A percentile compares a stretch with the other conserved stretches of the same genome.
Evolutionary conservation across 1,139 yeast species (phyloP).

Genomic region (Hyphopichia buzzinii): DNA sequence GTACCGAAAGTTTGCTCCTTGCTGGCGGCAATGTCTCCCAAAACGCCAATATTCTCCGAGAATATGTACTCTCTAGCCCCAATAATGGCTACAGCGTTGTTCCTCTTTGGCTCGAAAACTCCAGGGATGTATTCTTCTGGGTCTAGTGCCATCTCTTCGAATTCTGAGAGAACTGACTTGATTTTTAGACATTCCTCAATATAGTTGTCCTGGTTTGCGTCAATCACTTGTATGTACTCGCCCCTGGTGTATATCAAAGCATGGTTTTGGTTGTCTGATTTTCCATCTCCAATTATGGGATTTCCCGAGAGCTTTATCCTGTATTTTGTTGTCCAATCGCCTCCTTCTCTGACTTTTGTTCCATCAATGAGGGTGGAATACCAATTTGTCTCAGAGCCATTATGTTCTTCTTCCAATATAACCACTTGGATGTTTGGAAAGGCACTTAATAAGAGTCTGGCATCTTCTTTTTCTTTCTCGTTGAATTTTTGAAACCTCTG

Average conservation of each 20-base stretch:
- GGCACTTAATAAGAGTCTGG: slow-evolving; percentile 53
- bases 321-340: slow-evolving; percentile 47
- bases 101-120: slow-evolving; percentile 17
- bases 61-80: slow-evolving; percentile 90
- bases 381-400: slow-evolving; percentile 32
- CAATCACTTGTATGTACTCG: slow-evolving; percentile 82
- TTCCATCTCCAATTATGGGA: slow-evolving; percentile 89
- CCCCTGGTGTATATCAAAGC: slow-evolving; percentile 79
- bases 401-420: slow-evolving; percentile 51
- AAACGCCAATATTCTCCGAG: slow-evolving; percentile 79
- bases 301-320: slow-evolving; percentile 71
- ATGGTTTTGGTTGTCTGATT: slow-evolving; percentile 82
- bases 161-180: slow-evolving; percentile 73
- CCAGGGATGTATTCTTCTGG: slow-evolving; percentile 49
- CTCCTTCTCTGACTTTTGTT: slow-evolving; percentile 33
- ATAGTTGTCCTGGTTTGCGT: slow-evolving; percentile 87
- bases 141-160: slow-evolving; percentile 56
- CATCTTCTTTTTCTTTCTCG: slow-evolving; percentile 52
- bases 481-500: slow-evolving; percentile 58
- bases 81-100: slow-evolving; percentile 71
- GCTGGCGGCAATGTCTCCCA: slow-evolving; percentile 92
- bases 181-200: slow-evolving; percentile 83
- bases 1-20: slow-evolving; percentile 94
- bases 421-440: slow-evolving; percentile 64
- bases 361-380: slow-evolving; percentile 68